Conservation (phyloP, 257 asterid species). For the Osmanthus fragrans region DNA sequence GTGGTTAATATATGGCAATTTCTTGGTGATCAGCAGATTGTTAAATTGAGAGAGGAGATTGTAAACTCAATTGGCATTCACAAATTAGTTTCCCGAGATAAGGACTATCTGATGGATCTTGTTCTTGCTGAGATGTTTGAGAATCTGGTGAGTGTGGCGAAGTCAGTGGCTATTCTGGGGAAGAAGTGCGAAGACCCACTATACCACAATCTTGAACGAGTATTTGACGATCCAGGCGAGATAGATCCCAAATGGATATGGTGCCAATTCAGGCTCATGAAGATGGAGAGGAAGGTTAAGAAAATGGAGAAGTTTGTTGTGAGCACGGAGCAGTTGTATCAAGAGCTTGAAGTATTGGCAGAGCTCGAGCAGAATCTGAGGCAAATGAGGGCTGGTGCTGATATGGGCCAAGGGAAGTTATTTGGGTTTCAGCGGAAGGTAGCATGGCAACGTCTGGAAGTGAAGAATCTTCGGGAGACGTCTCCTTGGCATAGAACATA, state of each 20-base stretch:
- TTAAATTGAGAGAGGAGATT: conserved; percentile 65
- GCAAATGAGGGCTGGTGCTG: conserved; percentile 59
- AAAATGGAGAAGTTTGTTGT: conserved; percentile 89
- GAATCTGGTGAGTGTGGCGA: conserved; percentile 51
- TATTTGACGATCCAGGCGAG: conserved; percentile 51
- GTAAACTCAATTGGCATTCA: conserved; percentile 61
- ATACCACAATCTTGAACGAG: conserved; percentile 56
- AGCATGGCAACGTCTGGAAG: conserved; percentile 78
- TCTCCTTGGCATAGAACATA: conserved; percentile 80
- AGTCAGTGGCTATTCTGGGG: conserved; percentile 60
- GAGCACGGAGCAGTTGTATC: conserved; percentile 66
- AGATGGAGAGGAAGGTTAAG: conserved; percentile 86
- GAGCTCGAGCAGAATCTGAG: conserved; percentile 80
- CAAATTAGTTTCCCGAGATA: conserved; percentile 67
- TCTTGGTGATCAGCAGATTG: conserved; percentile 54
- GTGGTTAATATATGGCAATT: conserved; percentile 71
- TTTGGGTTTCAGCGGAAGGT: conserved; percentile 83
- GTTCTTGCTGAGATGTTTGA: conserved; percentile 69
- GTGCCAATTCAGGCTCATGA: conserved; percentile 61
- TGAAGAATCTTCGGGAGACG: conserved; percentile 75
- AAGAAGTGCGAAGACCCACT: conserved; percentile 64
- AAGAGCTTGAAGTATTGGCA: conserved; percentile 72
- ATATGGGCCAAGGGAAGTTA: conserved; percentile 47
- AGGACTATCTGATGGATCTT: conserved; percentile 65
- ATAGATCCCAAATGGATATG: conserved; percentile 54